Evolutionary conservation across 1,139 yeast genomes (phyloP).

Genomic region (Yamadazyma oceani): DNA sequence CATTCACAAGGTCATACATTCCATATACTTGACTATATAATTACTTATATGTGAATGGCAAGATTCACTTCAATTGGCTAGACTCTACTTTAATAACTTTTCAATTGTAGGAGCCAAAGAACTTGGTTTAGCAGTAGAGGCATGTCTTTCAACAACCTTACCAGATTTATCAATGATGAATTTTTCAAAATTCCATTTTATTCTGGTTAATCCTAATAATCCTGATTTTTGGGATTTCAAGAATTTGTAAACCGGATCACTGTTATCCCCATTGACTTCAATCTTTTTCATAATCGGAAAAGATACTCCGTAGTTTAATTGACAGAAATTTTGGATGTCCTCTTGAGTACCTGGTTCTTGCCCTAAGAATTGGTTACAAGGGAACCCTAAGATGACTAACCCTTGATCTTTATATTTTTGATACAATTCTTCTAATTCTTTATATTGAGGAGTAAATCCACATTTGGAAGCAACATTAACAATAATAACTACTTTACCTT

Average conservation of each 20-base stretch:
- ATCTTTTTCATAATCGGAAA: conserved; percentile 88
- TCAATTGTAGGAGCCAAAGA: conserved; percentile 38
- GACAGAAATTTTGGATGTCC: conserved; percentile 42
- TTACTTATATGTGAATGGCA: too few species aligned
- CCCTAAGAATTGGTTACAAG: conserved; percentile 68
- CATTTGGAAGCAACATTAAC: conserved; percentile 96
- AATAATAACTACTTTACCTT: conserved; percentile 87
- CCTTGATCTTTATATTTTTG: conserved; percentile 75
- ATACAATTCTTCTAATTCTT: conserved; percentile 79
- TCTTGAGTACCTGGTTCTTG: conserved; percentile 48
- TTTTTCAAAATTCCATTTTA: conserved; percentile 55
- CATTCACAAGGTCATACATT: too few species aligned
- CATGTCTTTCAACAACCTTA: conserved; percentile 45
- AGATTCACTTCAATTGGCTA: too few species aligned
- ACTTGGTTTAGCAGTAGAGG: conserved; percentile 43
- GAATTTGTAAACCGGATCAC: conserved; percentile 78
- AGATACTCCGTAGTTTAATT: conserved; percentile 54
- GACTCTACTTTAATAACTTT: conserved; percentile 35
- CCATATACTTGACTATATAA: too few species aligned
- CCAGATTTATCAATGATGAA: conserved; percentile 47
- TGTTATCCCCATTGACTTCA: conserved; percentile 82
- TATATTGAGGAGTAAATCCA: conserved; percentile 79
- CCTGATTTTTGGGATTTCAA: conserved; percentile 58
- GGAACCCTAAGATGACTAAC: conserved; percentile 84
- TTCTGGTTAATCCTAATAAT: conserved; percentile 43